A percentile compares a stretch with the other conserved stretches of the same genome.
Conservation (phyloP, 805 yeast species). For the Myxozyma monticola region DNA sequence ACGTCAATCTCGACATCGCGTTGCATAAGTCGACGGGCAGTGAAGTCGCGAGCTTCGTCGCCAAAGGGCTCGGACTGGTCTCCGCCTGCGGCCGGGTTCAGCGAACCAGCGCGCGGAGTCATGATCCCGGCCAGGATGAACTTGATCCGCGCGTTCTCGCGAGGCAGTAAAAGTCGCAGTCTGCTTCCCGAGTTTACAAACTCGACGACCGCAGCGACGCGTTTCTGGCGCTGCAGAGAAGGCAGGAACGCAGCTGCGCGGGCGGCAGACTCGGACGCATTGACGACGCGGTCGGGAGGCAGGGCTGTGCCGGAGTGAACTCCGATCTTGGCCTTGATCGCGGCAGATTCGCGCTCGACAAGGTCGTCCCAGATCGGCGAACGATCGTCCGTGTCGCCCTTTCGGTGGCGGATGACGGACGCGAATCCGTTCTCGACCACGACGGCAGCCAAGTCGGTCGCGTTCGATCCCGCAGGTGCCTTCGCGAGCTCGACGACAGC, state of each 20-base stretch:
- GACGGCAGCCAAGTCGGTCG: constrained; percentile 58
- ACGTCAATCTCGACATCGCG: constrained; percentile 72
- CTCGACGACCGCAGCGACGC: constrained; percentile 70
- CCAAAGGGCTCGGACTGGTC: constrained; percentile 38
- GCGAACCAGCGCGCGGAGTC: constrained; percentile 41
- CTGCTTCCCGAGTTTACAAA: constrained; percentile 68
- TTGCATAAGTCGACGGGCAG: constrained; percentile 60
- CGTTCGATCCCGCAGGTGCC: constrained; percentile 38
- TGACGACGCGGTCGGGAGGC: constrained; percentile 62
- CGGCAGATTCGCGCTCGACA: constrained; percentile 65
- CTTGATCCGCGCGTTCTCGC: constrained; percentile 67
- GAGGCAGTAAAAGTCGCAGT: constrained; percentile 63
- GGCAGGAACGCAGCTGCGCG: constrained; percentile 75
- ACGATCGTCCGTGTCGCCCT: constrained; percentile 64
- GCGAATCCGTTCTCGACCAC: constrained; percentile 70
- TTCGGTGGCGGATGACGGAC: constrained; percentile 73
- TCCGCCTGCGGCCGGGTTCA: constrained; percentile 34
- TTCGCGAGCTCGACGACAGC: constrained; percentile 49
- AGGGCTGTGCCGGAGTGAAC: constrained; percentile 60
- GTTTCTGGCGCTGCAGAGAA: constrained; percentile 64
- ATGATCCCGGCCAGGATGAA: constrained; percentile 75
- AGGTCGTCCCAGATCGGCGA: constrained; percentile 77
- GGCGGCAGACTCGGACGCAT: constrained; percentile 72
- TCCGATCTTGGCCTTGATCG: constrained; percentile 60
- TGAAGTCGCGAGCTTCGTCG: constrained; percentile 55